A percentile compares a stretch with the other conserved stretches of the same genome.
Conservation (phyloP, 306 rosid genomes). For the Malus domestica region DNA sequence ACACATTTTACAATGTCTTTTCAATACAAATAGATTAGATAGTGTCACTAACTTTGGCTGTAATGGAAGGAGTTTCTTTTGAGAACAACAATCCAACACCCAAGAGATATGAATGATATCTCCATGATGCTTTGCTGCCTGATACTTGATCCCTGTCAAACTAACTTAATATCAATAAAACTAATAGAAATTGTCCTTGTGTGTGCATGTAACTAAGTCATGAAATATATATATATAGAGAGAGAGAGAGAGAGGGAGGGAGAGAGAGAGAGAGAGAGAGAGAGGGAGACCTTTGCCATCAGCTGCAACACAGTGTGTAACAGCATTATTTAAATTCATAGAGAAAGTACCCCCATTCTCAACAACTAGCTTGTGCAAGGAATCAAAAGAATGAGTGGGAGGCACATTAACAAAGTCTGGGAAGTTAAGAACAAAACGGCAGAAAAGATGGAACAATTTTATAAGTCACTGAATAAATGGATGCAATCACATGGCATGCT, state of each 20-base stretch:
- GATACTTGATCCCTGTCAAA: constrained; percentile 72
- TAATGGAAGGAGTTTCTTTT: constrained; percentile 55
- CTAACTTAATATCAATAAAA: constrained; percentile 10
- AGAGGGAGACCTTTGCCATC: constrained; percentile 73
- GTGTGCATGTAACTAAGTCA: neutral
- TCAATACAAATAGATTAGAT: constrained; percentile 7
- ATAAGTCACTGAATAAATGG: neutral
- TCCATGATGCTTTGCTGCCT: constrained; percentile 74
- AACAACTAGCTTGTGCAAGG: constrained; percentile 71
- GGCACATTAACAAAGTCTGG: constrained; percentile 86
- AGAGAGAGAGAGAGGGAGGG: neutral
- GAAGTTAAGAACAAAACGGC: constrained; percentile 53
- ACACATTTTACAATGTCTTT: constrained; percentile 1
- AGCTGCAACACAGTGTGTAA: constrained; percentile 83
- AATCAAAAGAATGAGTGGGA: constrained; percentile 63
- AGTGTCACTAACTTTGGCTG: constrained; percentile 66
- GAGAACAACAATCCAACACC: constrained; percentile 67
- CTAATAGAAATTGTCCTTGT: neutral
- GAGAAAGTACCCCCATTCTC: constrained; percentile 96
- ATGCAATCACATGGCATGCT: neutral
- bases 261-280: constrained; percentile 26
- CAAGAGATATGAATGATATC: constrained; percentile 76
- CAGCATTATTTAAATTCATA: constrained; percentile 80
- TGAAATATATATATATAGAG: neutral
- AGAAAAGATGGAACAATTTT: constrained; percentile 4